Evolutionary conservation across 257 asterid genomes (phyloP), one percentile per base, ranked within the genome.

Genomic region (Solanum pinnatisectum): DNA sequence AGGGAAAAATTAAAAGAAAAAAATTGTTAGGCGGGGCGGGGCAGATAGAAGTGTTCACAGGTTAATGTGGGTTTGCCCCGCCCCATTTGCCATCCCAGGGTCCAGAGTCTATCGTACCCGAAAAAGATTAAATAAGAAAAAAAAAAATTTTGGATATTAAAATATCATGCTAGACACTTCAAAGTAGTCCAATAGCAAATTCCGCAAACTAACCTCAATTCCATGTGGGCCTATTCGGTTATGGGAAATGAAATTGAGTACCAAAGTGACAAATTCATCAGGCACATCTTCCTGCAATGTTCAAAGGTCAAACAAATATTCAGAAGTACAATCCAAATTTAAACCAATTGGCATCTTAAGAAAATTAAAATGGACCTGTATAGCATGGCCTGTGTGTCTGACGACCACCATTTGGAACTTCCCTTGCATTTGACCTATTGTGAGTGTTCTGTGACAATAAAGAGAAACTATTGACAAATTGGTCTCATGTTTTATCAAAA

Each of bases 371-470:
- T 20, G 87, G 40, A 96, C 99, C 98, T 97, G 99, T 90, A 97
- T 97, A 87, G 98, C 98, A 90, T 97, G 99, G 86, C 99, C 99
- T 6, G 99, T 95, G 89, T 96, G 98, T 87, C 98, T 91, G 86
- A 97, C 98, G 1, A 97, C 98, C 70, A 96, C 97, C 99, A 95
- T 96, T 92, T 96, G 99, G 89, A 95, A 97, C 92, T 96, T 97
- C 18, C 99, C 99, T 95, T 96, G 98, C 98, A 96, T 94, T 92
- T 96, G 98, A 89, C 99, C 98, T 44, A 97, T 97, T 27, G 98
- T 97, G 86, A 97, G 98, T 89, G 98, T 87, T 94, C 99, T 97
- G 95, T 72, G 30, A 89, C 85, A 84, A 85, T 71, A 86, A 85
- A 86, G 67, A 15, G 42, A 86, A 73, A 40, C 35, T 12, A 18